Base-by-base conservation (phyloP, 371 early-diverging fungal species). In the Mortierella sp. region DNA sequence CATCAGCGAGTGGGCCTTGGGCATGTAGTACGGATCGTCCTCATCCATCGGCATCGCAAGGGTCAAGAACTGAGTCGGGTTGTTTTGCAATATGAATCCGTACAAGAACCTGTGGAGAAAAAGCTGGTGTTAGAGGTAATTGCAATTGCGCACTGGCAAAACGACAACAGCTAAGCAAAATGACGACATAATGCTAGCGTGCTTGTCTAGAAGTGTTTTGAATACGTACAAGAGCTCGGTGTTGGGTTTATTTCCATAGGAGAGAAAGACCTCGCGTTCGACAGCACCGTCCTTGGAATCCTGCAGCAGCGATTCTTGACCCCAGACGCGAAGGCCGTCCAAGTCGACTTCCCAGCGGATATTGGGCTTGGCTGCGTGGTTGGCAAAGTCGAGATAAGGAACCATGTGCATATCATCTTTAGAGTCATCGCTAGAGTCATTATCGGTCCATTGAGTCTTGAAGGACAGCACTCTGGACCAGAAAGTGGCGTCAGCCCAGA, bases 241-340 rank as follows among this genome's bases (percentile, higher is more conserved):
- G 78, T 94, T 95, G 18, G 94, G 87, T 72, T 94, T 94, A 11
- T 87, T 89, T 10, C 92, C 94, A 78, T 94, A 93, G 0, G 91
- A 92, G 1, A 93, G 43, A 27, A 81, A 80, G 21, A 91, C 75
- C 38, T 92, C 89, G 1, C 79, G 68, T 10, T 78, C 78, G 6
- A 75, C 80, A 10, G 56, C 41, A 11, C 4, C 60, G 11, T 76
- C 46, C 27, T n/a, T 38, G 29, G 68, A 32, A 2, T 16, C 10
- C 27, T 78, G 51, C 56, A 74, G 21, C 3, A 74, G 58, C 32
- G 70, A 54, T 41, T 77, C 72, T 27, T 71, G 77, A 24, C 68
- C 75, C 78, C 77, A 80, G 27, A 80, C 84, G 5, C 80, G 81
- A 14, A 84, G 75, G 18, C 84, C 84, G 32, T 84, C 75, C 14